Evolutionary conservation across 2,329 filamentous ascomycete species (phyloP), one percentile per base, ranked within the genome.

Genomic region (Tricladium varicosporioides): DNA sequence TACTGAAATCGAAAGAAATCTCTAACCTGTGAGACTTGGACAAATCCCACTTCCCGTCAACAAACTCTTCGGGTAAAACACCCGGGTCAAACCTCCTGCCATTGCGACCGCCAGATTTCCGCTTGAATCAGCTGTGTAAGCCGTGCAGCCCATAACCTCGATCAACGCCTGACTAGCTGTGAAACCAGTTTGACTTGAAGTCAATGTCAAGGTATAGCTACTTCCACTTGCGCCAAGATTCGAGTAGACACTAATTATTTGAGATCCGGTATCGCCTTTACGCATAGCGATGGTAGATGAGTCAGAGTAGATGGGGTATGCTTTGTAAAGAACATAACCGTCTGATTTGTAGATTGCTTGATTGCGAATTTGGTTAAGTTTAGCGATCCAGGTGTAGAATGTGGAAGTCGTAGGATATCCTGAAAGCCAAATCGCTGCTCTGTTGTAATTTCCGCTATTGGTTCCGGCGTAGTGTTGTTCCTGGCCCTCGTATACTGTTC

Each of bases 401-500:
- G 72, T 64, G 4, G 70, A 58, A 0, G 63, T 65, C 0, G 72
- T 77, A 13, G 65, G 59, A 57, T 77, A 80, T 0, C 2, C 71
- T 70, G 65, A 65, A 1, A 74, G 60, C 78, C 77, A 80, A 44
- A 74, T 63, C 2, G 76, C 76, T 63, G 79, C 77, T 5, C 76
- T 75, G 59, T 78, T 76, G 36, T 40, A 13, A 40, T 40, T 40
- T 1, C 75, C 76, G 18, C 73, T 74, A 9, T 22, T 60, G 4
- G 56, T 59, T 14, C 76, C 76, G 11, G 69, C 63, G 63, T 75
- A 76, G 62, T 78, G 75, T 58, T 82, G 79, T 67, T 82, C 80
- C 67, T 81, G 77, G 14, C 80, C 80, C 57, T 80, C 71, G 61
- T 82, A 83, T 45, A 81, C 65, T 67, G 3, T 14, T 4, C 5